Evolutionary conservation across 108 stramenopile species (phyloP).

Genomic region (Cyclotella baltica): DNA sequence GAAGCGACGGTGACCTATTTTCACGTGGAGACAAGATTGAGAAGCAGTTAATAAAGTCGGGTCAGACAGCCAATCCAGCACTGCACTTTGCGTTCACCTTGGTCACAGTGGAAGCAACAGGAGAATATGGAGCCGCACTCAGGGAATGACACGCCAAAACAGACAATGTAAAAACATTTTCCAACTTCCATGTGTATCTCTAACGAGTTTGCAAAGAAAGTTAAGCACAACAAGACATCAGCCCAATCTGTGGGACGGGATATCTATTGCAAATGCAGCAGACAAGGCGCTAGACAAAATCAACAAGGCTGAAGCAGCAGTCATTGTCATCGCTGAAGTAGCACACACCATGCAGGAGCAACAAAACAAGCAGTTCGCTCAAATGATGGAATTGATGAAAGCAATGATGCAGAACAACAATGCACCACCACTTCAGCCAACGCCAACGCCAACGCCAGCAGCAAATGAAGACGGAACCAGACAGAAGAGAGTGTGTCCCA

Average conservation of each 20-base stretch:
- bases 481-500: too few relatives aligned
- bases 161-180: background rate
- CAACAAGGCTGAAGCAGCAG: slow-evolving; percentile 1
- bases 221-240: background rate
- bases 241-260: background rate
- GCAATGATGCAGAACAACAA: background rate
- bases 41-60: too few relatives aligned
- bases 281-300: too few relatives aligned
- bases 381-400: slow-evolving; percentile 21
- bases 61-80: too few relatives aligned
- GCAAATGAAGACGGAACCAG: too few relatives aligned
- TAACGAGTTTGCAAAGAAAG: background rate
- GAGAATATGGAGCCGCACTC: background rate
- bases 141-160: background rate
- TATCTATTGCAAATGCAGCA: background rate
- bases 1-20: too few relatives aligned
- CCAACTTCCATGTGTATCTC: background rate
- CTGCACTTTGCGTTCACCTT: too few relatives aligned
- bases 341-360: background rate
- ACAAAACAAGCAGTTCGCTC: slow-evolving; percentile 1
- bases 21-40: too few relatives aligned
- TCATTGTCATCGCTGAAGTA: slow-evolving; percentile 7
- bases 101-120: too few relatives aligned
- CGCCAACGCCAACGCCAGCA: too few relatives aligned
- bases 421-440: too few relatives aligned